Evolutionary conservation across 2,329 filamentous ascomycete genomes (phyloP).

Genomic region (Nectriaceae sp.): DNA sequence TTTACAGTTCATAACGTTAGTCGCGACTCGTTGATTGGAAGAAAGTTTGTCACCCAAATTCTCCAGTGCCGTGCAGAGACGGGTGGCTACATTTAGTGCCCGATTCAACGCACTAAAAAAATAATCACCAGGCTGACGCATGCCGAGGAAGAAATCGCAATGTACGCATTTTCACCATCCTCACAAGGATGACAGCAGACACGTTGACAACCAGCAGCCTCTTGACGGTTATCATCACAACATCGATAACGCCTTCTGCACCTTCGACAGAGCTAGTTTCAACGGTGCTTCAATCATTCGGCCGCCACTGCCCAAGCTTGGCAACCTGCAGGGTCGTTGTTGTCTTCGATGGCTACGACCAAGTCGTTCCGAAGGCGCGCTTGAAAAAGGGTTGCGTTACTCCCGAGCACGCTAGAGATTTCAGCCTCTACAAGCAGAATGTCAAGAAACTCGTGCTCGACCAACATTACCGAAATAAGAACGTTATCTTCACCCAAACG

Average conservation of each 20-base stretch:
- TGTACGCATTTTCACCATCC: no score
- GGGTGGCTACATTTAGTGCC: no score
- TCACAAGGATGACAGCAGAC: no score
- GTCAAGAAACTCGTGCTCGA: slow-evolving; percentile 42
- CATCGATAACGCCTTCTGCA: slow-evolving; percentile 56
- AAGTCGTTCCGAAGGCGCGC: slow-evolving; percentile 43
- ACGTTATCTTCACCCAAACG: slow-evolving; percentile 3
- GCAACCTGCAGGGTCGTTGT: slow-evolving; percentile 48
- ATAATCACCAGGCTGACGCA: no score
- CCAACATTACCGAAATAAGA: slow-evolving; percentile 7
- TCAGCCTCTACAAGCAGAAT: slow-evolving; percentile 48
- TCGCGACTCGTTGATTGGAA: no score
- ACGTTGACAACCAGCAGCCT: neutral
- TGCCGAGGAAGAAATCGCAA: no score
- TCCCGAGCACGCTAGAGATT: slow-evolving; percentile 42
- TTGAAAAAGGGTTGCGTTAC: slow-evolving; percentile 58
- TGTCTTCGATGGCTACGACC: slow-evolving; percentile 55
- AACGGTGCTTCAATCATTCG: slow-evolving; percentile 48
- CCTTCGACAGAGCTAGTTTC: slow-evolving; percentile 54
- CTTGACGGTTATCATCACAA: slow-evolving; percentile 49
- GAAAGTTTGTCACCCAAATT: no score
- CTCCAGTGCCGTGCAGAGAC: no score
- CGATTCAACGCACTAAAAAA: no score
- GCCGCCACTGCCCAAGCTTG: slow-evolving; percentile 42
- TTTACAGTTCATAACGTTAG: no score